These are phyloP conservation scores for Lentinus brumalis DNA, from an alignment of 768 basidiomycete species.

Conservation along the genomic window DNA sequence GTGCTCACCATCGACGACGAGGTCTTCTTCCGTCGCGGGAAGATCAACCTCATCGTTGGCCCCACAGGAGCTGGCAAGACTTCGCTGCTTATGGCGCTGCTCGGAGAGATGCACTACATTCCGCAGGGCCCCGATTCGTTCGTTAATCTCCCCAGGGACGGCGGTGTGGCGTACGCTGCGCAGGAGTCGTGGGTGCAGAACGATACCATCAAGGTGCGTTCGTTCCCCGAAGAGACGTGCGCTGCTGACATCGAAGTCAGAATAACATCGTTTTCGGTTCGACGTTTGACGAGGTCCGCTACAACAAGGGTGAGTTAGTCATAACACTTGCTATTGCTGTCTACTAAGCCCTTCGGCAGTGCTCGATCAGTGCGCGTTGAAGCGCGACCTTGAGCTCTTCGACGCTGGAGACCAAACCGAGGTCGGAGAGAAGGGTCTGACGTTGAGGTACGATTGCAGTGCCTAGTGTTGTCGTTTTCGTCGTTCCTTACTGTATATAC, in stretches of 20 bases:
- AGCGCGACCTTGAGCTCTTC: slow-evolving; percentile 48
- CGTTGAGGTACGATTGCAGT: slow-evolving; percentile 32
- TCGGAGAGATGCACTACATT: slow-evolving; percentile 37
- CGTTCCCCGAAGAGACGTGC: too few species aligned
- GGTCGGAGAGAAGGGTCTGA: slow-evolving; percentile 62
- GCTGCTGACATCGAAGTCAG: slow-evolving; percentile 9
- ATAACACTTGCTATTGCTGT: too few species aligned
- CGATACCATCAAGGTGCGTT: slow-evolving; percentile 40
- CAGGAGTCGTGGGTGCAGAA: slow-evolving; percentile 55
- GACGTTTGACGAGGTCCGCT: slow-evolving; percentile 45
- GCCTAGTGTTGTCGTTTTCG: too few species aligned
- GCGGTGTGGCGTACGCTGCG: slow-evolving; percentile 50
- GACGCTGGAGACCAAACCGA: slow-evolving; percentile 55
- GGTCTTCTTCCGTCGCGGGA: slow-evolving; percentile 28
- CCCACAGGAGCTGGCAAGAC: slow-evolving; percentile 37
- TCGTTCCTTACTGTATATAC: background rate
- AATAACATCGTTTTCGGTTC: slow-evolving; percentile 54
- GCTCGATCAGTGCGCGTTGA: slow-evolving; percentile 42
- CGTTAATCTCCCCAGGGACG: slow-evolving; percentile 44
- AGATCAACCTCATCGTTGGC: slow-evolving; percentile 34
- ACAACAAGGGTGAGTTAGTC: slow-evolving; percentile 37
- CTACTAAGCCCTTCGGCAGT: too few species aligned
- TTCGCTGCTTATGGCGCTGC: slow-evolving; percentile 34
- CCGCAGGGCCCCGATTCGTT: slow-evolving; percentile 37
- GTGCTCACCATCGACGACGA: slow-evolving; percentile 31